Conservation (phyloP, 768 basidiomycete species). For the Kwoniella shandongensis region DNA sequence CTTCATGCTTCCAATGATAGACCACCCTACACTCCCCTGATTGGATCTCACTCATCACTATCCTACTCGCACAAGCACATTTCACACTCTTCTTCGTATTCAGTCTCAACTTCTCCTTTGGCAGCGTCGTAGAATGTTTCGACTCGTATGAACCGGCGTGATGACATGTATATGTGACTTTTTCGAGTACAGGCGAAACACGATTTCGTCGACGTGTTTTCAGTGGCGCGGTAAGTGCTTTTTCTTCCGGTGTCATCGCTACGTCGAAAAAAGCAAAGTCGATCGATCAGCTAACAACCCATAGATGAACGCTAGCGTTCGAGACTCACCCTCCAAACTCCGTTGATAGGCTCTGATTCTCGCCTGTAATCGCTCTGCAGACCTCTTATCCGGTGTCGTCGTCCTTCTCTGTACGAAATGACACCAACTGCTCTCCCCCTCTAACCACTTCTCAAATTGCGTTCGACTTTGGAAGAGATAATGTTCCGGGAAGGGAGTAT, state of each 20-base stretch:
- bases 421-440: constrained; percentile 45
- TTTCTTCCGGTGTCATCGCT: constrained; percentile 40
- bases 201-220: constrained; percentile 37
- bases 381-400: constrained; percentile 46
- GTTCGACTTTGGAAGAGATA: constrained; percentile 21
- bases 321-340: constrained; percentile 35
- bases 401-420: constrained; percentile 47
- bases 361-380: constrained; percentile 38
- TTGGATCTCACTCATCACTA: constrained; percentile 39
- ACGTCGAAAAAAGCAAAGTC: too few relatives aligned
- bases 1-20: constrained; percentile 47
- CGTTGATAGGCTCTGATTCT: constrained; percentile 33
- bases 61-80: constrained; percentile 35
- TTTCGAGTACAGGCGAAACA: constrained; percentile 36
- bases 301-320: not conserved
- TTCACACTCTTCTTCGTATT: constrained; percentile 49
- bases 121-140: constrained; percentile 33
- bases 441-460: constrained; percentile 39
- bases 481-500: constrained; percentile 34
- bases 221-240: constrained; percentile 27
- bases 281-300: not conserved
- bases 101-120: constrained; percentile 33
- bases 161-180: constrained; percentile 50
- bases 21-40: constrained; percentile 34
- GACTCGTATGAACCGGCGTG: constrained; percentile 44